Evolutionary conservation across 177 flowering plant genomes (phyloP), one percentile per base, ranked within the genome.

Genomic region (Telopea speciosissima): DNA sequence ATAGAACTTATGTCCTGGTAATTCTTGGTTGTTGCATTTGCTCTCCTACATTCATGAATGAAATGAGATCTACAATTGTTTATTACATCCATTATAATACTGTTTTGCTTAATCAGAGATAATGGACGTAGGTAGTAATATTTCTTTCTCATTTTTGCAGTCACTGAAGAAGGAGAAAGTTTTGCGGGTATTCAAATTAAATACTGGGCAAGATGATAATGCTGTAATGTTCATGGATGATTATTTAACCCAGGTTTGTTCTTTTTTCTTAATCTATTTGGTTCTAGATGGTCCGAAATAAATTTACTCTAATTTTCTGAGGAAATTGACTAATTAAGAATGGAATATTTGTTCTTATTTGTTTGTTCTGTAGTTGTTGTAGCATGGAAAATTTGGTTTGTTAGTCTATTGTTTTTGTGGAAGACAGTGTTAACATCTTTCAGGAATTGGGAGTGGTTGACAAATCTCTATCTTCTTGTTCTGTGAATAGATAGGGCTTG

Each of bases 151-250:
- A 22, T 22, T 69, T 62, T n/a, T 77, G 84, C 82, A 90, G 98
- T 80, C 84, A 54, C 70, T 95, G 68, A 86, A 79, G 80, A 79
- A 89, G 83, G 92, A 88, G 23, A 88, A 81, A 70, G 75, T 86
- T 70, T 13, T 95, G 70, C 89, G 93, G 25, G 67, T 90, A 73
- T 95, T 93, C 77, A 95, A 95, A 71, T 80, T 95, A 70, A 93
- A 90, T 73, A 91, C 94, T n/a, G 98, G 99, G 58, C 99, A 92
- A 78, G 97, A 95, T 79, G 99, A 95, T 79, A 90, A 95, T 82
- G 97, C 92, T 40, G 78, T 95, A 63, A 90, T 93, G 96, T 88
- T 95, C 73, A 76, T 85, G 73, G 98, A 93, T 71, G 94, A 95
- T 78, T 92, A 89, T 81, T 56, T 93, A 36, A 84, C 74, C 52